Conservation (phyloP, 768 basidiomycete species). For the Mycena alexandri region DNA sequence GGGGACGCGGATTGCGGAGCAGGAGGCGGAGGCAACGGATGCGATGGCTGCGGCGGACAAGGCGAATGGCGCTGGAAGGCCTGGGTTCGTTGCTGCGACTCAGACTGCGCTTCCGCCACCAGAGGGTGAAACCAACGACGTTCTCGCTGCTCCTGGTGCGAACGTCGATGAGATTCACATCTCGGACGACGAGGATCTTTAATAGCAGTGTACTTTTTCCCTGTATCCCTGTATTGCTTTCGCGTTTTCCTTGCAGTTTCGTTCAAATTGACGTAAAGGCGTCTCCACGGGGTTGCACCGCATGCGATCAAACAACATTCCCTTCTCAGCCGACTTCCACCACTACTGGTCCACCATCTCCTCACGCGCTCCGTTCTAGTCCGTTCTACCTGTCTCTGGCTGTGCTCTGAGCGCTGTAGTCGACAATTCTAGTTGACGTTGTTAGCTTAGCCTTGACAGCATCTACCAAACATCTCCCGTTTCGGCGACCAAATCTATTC, state of each 20-base stretch:
- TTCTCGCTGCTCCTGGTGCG: slow-evolving; percentile 47
- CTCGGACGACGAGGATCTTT: slow-evolving; percentile 84
- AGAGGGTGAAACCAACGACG: slow-evolving; percentile 52
- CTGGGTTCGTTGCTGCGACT: slow-evolving; percentile 85
- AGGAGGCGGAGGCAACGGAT: slow-evolving; percentile 66
- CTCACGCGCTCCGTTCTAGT: too few species aligned
- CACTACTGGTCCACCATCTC: too few species aligned
- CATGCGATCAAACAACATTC: too few species aligned
- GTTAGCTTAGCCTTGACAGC: too few species aligned
- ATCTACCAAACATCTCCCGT: too few species aligned
- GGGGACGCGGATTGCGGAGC: slow-evolving; percentile 62
- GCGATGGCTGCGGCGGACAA: slow-evolving; percentile 91
- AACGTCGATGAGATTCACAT: slow-evolving; percentile 92
- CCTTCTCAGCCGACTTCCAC: too few species aligned
- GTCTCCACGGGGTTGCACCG: too few species aligned
- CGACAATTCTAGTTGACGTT: too few species aligned
- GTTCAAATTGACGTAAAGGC: too few species aligned
- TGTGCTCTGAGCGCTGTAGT: too few species aligned
- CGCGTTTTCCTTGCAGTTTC: neutral
- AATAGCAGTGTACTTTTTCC: slow-evolving; percentile 41
- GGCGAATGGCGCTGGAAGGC: slow-evolving; percentile 61
- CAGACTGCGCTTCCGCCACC: slow-evolving; percentile 58
- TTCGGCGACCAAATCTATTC: too few species aligned
- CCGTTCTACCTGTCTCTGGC: too few species aligned
- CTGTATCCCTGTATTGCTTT: slow-evolving; percentile 36